phyloP scores from a whole-genome alignment of 2,329 filamentous ascomycete species.

The Huntiella omanensis region DNA sequence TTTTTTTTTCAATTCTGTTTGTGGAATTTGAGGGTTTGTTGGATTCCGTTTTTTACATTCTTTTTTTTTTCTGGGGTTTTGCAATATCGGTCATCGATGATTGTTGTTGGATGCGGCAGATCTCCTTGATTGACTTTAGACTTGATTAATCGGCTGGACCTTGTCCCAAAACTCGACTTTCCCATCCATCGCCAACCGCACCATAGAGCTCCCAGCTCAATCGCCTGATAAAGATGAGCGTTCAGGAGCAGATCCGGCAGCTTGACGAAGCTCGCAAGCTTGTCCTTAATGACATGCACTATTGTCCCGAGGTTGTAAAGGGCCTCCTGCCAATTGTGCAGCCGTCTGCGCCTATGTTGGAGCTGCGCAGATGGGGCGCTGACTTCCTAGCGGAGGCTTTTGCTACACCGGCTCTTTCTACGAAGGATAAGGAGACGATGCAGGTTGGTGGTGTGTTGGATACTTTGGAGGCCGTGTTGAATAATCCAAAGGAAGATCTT shows the following conservation, averaged over 20 bases:
- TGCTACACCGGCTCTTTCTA: constrained; percentile 65
- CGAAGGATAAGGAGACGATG: constrained; percentile 63
- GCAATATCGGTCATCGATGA: too few relatives aligned
- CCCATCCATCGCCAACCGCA: neutral
- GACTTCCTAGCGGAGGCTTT: constrained; percentile 95
- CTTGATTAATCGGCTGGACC: too few relatives aligned
- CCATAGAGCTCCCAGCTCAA: neutral
- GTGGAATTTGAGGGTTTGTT: neutral
- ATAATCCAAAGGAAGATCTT: constrained; percentile 55
- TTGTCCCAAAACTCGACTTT: neutral
- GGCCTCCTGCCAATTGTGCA: constrained; percentile 85
- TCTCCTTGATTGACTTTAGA: too few relatives aligned
- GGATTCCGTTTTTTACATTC: too few relatives aligned
- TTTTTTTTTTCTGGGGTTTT: too few relatives aligned
- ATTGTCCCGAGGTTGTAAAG: constrained; percentile 82
- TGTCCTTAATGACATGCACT: constrained; percentile 66
- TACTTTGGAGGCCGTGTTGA: constrained; percentile 50
- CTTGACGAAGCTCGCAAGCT: constrained; percentile 80
- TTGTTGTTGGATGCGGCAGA: too few relatives aligned
- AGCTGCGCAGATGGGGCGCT: constrained; percentile 85
- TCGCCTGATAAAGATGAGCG: constrained; percentile 23
- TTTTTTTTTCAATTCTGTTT: constrained; percentile 1
- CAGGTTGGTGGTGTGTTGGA: constrained; percentile 54
- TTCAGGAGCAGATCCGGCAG: constrained; percentile 65
- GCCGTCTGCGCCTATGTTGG: constrained; percentile 45